Percentiles rank a stretch among this genome's conserved stretches.
phyloP scores from a whole-genome alignment of 139 green algal species.

The Micractinium sp. region DNA sequence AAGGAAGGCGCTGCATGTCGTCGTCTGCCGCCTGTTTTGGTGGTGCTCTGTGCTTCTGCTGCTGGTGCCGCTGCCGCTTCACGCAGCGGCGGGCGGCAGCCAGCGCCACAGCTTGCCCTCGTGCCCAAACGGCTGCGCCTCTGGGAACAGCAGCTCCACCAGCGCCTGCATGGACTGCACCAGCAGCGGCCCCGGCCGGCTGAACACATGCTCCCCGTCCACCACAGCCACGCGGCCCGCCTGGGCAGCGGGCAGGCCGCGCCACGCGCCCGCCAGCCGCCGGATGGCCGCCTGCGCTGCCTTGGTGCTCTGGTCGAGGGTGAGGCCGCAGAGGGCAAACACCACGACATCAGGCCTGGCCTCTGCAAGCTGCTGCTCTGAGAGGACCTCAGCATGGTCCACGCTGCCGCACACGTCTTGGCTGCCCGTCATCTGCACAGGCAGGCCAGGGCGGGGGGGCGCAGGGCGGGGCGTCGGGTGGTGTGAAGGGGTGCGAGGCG shows the following conservation, averaged over 20 bases:
- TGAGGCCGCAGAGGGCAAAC: slow-evolving; percentile 69
- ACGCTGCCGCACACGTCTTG: slow-evolving; percentile 48
- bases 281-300: slow-evolving; percentile 23
- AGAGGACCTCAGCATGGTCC: slow-evolving; percentile 27
- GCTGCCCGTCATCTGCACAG: slow-evolving; percentile 50
- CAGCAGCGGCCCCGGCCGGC: slow-evolving; percentile 54
- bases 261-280: slow-evolving; percentile 15
- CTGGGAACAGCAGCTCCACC: slow-evolving; percentile 55
- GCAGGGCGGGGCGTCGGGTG: background rate
- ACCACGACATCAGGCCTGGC: slow-evolving; percentile 60
- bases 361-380: slow-evolving; percentile 33
- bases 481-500: background rate
- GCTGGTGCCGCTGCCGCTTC: background rate
- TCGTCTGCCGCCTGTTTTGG: background rate
- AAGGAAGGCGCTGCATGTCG: too few relatives aligned
- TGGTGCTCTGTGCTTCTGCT: background rate
- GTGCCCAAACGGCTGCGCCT: slow-evolving; percentile 59
- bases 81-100: background rate
- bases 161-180: slow-evolving; percentile 51
- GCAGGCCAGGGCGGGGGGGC: background rate
- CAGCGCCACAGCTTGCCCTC: slow-evolving; percentile 47
- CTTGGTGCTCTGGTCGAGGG: slow-evolving; percentile 33
- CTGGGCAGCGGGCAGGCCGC: background rate
- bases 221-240: slow-evolving; percentile 37
- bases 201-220: slow-evolving; percentile 54